phyloP scores from a whole-genome alignment of 176 grass and related monocot genomes.

The Calamus simplicifolius region DNA sequence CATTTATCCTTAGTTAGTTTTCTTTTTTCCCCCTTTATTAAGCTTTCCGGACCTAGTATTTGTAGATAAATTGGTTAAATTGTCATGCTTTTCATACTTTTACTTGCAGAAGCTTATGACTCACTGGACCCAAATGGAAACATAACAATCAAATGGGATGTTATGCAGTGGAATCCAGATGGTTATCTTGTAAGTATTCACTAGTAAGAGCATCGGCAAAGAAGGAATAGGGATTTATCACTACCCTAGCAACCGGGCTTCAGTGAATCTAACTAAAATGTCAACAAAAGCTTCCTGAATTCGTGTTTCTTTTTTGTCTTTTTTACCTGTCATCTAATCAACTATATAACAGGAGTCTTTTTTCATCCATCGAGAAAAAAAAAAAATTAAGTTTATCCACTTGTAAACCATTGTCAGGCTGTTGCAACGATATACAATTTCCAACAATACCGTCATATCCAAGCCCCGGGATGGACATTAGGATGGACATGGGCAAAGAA shows the following conservation, averaged over 20 bases:
- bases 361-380: too few relatives aligned
- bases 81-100: background rate
- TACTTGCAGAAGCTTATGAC: constrained; percentile 17
- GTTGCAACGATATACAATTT: constrained; percentile 16
- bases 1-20: too few relatives aligned
- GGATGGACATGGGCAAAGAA: constrained; percentile 20
- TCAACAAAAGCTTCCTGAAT: too few relatives aligned
- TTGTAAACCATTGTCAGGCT: constrained; percentile 5
- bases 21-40: too few relatives aligned
- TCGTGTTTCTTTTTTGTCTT: too few relatives aligned
- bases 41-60: too few relatives aligned
- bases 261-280: too few relatives aligned
- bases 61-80: too few relatives aligned
- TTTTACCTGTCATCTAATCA: too few relatives aligned
- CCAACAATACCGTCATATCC: constrained; percentile 22
- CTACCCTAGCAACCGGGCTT: too few relatives aligned
- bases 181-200: constrained; percentile 16
- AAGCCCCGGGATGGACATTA: constrained; percentile 10
- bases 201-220: background rate
- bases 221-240: too few relatives aligned
- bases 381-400: background rate
- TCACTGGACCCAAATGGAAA: constrained; percentile 20
- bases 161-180: constrained; percentile 19
- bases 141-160: constrained; percentile 23
- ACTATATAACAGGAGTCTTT: too few relatives aligned